Percentiles rank a stretch among this genome's conserved stretches.
Evolutionary conservation across 1,284 basidiomycete species (phyloP).

Genomic region (Sutorius eximius): DNA sequence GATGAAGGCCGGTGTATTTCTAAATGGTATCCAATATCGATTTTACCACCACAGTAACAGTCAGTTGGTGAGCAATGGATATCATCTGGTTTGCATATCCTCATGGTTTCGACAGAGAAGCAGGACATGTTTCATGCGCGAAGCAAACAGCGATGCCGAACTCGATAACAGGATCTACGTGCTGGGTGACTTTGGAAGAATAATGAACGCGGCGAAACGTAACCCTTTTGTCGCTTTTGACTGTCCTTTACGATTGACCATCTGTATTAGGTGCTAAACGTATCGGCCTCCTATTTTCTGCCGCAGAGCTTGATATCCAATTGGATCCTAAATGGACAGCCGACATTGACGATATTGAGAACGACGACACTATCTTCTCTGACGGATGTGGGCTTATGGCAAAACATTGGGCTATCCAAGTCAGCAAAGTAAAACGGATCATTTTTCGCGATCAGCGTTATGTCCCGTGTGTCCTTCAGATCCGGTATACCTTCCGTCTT

Average conservation of each 20-base stretch:
- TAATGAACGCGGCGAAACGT: conserved; percentile 67
- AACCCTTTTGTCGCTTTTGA: conserved; percentile 14
- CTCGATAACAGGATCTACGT: conserved; percentile 55
- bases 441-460: conserved; percentile 55
- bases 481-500: conserved; percentile 41
- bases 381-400: conserved; percentile 69
- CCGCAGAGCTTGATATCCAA: conserved; percentile 56
- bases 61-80: conserved; percentile 48
- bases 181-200: conserved; percentile 56
- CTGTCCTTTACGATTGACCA: neutral
- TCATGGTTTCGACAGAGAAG: conserved; percentile 42
- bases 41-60: conserved; percentile 71
- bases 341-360: conserved; percentile 60
- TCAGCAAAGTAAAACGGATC: conserved; percentile 54
- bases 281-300: conserved; percentile 64
- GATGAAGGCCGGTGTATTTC: conserved; percentile 52
- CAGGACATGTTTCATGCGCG: conserved; percentile 59
- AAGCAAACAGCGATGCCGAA: conserved; percentile 52
- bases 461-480: conserved; percentile 61
- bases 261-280: conserved; percentile 54
- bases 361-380: conserved; percentile 58
- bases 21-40: conserved; percentile 60
- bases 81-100: neutral
- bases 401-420: conserved; percentile 45
- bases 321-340: conserved; percentile 48